Evolutionary conservation across 306 rosid genomes (phyloP), one percentile per base, ranked within the genome.

Genomic region (Luffa acutangula): DNA sequence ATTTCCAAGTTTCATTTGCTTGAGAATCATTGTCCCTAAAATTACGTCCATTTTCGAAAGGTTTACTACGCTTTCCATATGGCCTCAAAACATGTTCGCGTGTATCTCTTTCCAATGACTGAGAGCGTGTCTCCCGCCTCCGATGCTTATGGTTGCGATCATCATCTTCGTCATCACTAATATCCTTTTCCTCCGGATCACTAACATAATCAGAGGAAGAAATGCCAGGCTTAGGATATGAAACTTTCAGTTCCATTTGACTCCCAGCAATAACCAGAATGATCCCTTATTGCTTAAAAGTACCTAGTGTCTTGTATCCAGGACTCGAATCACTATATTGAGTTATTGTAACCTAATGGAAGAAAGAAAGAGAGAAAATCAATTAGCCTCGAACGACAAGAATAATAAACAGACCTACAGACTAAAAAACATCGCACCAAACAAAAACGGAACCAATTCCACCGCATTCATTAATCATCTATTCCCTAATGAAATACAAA

Each of bases 161-260:
- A 73, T 93, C 98, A 54, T 95, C 99, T 34, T 95, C 97, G 0
- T 96, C 99, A 34, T 96, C 99, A 75, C 96, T 96, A 71, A 96
- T 87, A 86, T 96, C 99, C 89, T 90, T 91, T 80, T 96, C 99
- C 85, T 67, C 82, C 7, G 76, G 82, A 56, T 80, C 81, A 78
- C 75, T 60, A 17, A 64, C 62, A 65, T 66, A 64, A 5, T 78
- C 81, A 37, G 73, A 78, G 21, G 81, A 48, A 51, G 81, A 78
- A 49, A 63, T 49, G 14, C 33, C 81, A 2, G 43, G 64, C 34
- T 75, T 52, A 33, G 78, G 34, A 75, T 75, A 75, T 36, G 78
- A 52, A 75, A 75, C 64, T 75, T 75, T 75, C 46, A 75, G 64
- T 53, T 75, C 78, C 78, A 75, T 75, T 75, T 75, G 15, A 52